phyloP scores from a whole-genome alignment of 2,329 filamentous ascomycete genomes.

The Gnomoniopsis smithogilvyi region DNA sequence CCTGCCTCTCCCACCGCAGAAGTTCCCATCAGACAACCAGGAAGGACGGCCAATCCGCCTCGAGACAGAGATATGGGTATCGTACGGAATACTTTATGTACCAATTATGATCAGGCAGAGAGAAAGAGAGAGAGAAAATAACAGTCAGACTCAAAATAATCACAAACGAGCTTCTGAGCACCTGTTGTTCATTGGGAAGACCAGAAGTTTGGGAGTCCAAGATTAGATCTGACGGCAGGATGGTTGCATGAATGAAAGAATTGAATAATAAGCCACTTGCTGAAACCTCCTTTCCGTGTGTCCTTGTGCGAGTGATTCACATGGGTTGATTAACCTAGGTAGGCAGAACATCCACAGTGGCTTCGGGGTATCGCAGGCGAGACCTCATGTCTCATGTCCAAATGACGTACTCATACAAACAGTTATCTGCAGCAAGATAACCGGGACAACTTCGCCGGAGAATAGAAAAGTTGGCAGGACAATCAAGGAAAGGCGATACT shows the following conservation, averaged over 20 bases:
- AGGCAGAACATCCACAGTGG: neutral
- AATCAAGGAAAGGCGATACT: neutral
- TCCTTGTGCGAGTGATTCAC: neutral
- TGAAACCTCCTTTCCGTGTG: neutral
- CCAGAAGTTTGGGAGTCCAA: constrained; percentile 10
- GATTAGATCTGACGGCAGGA: constrained; percentile 13
- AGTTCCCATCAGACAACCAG: neutral
- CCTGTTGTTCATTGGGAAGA: constrained; percentile 6
- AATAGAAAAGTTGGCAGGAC: neutral
- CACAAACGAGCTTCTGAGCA: constrained; percentile 1
- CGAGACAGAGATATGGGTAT: constrained; percentile 12
- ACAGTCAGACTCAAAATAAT: constrained; percentile 1
- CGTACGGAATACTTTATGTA: constrained; percentile 13
- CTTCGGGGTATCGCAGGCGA: neutral
- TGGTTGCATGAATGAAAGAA: constrained; percentile 16
- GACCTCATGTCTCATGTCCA: neutral
- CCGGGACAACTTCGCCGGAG: neutral
- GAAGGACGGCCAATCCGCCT: constrained; percentile 3
- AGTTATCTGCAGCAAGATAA: no score
- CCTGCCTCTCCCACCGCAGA: neutral
- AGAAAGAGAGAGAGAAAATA: no score
- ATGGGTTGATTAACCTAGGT: no score
- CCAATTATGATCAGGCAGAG: constrained; percentile 2
- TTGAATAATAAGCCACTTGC: constrained; percentile 5
- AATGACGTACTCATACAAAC: neutral